Percentiles rank a stretch among this genome's conserved stretches.
These are phyloP conservation scores for Phaeotremella fagi DNA, from an alignment of 768 basidiomycete genomes.

Conservation along the genomic window DNA sequence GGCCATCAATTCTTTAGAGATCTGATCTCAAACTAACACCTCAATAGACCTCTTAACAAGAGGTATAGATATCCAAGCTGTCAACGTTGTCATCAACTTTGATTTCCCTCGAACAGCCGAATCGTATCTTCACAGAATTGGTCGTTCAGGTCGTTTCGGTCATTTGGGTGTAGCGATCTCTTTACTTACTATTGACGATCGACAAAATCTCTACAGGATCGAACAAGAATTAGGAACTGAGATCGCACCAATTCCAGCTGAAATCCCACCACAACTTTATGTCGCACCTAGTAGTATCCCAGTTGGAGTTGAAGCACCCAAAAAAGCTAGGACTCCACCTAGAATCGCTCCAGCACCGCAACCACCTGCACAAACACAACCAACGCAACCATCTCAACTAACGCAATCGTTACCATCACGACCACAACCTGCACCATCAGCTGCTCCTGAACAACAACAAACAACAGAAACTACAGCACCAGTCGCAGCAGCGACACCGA, in stretches of 20 bases:
- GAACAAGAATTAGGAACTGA: conserved; percentile 98
- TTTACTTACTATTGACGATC: conserved; percentile 94
- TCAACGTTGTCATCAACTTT: conserved; percentile 99
- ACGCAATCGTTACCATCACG: conserved; percentile 5
- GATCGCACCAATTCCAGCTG: conserved; percentile 88
- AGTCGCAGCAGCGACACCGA: no score
- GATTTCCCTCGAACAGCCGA: conserved; percentile 99
- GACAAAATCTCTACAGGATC: conserved; percentile 95
- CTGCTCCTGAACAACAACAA: background rate
- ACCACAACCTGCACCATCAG: conserved; percentile 9
- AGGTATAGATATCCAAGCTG: conserved; percentile 99
- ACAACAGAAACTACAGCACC: no score
- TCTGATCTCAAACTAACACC: background rate
- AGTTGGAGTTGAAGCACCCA: conserved; percentile 17
- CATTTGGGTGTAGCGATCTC: conserved; percentile 97
- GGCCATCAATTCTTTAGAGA: conserved; percentile 6
- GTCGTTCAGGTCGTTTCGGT: conserved; percentile 94
- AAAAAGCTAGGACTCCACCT: background rate
- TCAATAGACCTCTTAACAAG: conserved; percentile 80
- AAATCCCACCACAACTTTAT: conserved; percentile 85
- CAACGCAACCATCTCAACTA: conserved; percentile 14
- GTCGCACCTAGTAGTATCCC: conserved; percentile 64
- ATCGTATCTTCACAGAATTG: conserved; percentile 97
- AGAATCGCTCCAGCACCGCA: background rate
- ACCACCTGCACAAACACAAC: conserved; percentile 13